Conservation (phyloP, 2,329 filamentous ascomycete genomes). For the Tolypocladium ovalisporum region DNA sequence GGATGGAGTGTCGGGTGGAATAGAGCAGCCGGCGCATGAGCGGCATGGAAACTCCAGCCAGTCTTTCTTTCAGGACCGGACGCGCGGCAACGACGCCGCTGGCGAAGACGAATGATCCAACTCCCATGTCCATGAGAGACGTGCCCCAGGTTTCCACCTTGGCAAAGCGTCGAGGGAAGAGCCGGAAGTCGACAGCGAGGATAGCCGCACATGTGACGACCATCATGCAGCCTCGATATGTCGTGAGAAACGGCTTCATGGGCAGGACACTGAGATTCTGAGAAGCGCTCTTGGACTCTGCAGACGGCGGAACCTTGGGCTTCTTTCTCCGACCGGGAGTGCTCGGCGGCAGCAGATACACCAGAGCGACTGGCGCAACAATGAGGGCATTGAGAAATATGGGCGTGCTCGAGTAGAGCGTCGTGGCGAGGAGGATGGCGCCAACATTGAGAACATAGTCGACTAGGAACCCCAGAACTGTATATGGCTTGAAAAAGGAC, state of each 20-base stretch:
- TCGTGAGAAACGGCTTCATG: conserved; percentile 83
- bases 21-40: conserved; percentile 48
- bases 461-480: conserved; percentile 52
- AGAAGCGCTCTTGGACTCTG: conserved; percentile 21
- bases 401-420: conserved; percentile 68
- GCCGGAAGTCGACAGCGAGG: conserved; percentile 87
- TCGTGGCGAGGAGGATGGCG: conserved; percentile 73
- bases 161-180: conserved; percentile 89
- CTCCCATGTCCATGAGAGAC: conserved; percentile 96
- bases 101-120: conserved; percentile 95
- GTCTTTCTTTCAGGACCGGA: conserved; percentile 60
- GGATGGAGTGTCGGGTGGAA: conserved; percentile 71
- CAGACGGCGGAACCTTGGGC: conserved; percentile 32
- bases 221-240: conserved; percentile 86
- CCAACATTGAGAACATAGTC: conserved; percentile 85
- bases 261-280: conserved; percentile 42
- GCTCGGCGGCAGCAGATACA: conserved; percentile 42
- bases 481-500: conserved; percentile 72
- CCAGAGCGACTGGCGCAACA: conserved; percentile 55
- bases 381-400: conserved; percentile 66
- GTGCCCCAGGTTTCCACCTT: conserved; percentile 99
- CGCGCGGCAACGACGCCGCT: conserved; percentile 84
- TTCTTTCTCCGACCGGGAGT: conserved; percentile 29
- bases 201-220: conserved; percentile 83
- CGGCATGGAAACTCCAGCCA: conserved; percentile 36